Percentiles rank a stretch among this genome's conserved stretches.
Conservation (phyloP, 1,284 basidiomycete species). For the Malassezia cuniculi region DNA sequence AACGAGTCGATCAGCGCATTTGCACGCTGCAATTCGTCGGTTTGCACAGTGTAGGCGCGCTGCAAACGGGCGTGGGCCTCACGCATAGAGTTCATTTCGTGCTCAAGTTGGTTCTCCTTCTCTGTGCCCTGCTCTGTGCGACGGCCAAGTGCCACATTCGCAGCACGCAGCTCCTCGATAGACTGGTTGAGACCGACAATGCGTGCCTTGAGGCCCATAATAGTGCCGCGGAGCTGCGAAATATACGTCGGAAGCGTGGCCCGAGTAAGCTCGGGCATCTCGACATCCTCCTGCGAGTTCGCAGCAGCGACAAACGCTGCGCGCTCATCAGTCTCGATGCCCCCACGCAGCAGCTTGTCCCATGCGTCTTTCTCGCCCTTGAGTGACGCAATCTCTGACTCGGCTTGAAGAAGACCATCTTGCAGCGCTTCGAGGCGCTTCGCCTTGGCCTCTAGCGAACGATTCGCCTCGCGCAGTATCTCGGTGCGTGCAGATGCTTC, state of each 20-base stretch:
- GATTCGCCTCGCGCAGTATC: constrained; percentile 36
- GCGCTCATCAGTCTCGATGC: constrained; percentile 7
- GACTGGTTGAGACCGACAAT: constrained; percentile 14
- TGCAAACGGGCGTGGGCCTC: constrained; percentile 13
- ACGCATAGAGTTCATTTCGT: constrained; percentile 29
- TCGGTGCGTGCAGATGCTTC: constrained; percentile 20
- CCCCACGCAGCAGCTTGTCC: constrained; percentile 12
- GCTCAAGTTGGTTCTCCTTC: constrained; percentile 22
- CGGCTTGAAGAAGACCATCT: constrained; percentile 17
- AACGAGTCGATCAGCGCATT: constrained; percentile 22
- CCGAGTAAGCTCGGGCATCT: constrained; percentile 11
- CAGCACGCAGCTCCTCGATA: constrained; percentile 18
- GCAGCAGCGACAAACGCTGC: constrained; percentile 21
- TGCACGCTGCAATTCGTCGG: constrained; percentile 20
- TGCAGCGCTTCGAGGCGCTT: constrained; percentile 21
- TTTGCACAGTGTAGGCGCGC: constrained; percentile 9
- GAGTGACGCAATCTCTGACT: constrained; percentile 26
- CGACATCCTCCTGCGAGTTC: constrained; percentile 9
- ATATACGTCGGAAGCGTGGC: constrained; percentile 22
- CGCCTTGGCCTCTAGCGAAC: constrained; percentile 24
- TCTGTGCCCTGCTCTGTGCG: constrained; percentile 22
- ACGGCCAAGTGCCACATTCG: constrained; percentile 17
- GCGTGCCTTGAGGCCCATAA: constrained; percentile 20
- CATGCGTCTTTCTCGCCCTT: constrained; percentile 21
- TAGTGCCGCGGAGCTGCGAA: constrained; percentile 21